Percentiles rank a stretch among this genome's conserved stretches.
Conservation (phyloP, 495 filamentous ascomycete species). For the Aspergillus sclerotioniger region DNA sequence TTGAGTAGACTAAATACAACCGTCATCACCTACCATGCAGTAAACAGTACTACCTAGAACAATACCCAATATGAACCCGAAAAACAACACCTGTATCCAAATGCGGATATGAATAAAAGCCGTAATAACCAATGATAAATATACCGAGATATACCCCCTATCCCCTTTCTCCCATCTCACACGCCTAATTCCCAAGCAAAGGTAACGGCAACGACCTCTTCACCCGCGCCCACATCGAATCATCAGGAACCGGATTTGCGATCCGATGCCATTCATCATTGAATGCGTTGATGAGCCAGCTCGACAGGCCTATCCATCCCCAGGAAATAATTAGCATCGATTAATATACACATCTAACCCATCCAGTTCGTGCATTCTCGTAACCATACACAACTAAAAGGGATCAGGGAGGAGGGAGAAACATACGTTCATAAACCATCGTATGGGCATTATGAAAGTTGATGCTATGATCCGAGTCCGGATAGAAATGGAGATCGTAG, state of each 20-base stretch:
- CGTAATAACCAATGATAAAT: too few species aligned
- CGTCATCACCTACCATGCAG: too few species aligned
- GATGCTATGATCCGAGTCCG: constrained; percentile 94
- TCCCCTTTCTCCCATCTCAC: too few species aligned
- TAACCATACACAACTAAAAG: background rate
- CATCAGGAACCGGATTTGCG: constrained; percentile 60
- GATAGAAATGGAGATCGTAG: constrained; percentile 95
- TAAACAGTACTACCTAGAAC: too few species aligned
- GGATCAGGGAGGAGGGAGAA: background rate
- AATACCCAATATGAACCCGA: too few species aligned
- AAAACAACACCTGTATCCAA: too few species aligned
- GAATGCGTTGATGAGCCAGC: constrained; percentile 95
- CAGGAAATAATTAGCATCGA: background rate
- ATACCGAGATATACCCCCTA: too few species aligned
- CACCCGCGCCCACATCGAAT: constrained; percentile 27
- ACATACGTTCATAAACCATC: constrained; percentile 94
- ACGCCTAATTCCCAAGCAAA: background rate
- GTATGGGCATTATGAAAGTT: constrained; percentile 90
- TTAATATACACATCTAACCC: too few species aligned
- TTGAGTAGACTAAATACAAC: too few species aligned
- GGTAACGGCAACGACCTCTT: constrained; percentile 21
- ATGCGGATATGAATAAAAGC: too few species aligned
- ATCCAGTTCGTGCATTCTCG: too few species aligned
- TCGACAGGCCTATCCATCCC: constrained; percentile 63
- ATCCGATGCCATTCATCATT: constrained; percentile 91